Percentiles rank a stretch among this genome's conserved stretches.
These are phyloP conservation scores for Glycine latifolia DNA, from an alignment of 306 rosid genomes.

Conservation along the genomic window DNA sequence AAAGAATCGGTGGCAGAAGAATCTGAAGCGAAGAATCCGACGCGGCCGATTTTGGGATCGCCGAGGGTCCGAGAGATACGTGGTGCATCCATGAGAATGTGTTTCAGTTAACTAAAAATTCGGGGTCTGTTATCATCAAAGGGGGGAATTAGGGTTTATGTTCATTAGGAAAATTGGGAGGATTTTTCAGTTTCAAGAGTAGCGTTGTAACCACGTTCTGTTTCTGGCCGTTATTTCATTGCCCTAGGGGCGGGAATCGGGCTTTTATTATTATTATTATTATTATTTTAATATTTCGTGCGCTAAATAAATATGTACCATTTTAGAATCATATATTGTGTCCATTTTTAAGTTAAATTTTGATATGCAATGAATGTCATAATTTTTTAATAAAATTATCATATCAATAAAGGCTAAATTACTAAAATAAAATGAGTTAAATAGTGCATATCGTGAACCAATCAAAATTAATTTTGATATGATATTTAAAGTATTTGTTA, in stretches of 20 bases:
- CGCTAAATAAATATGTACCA: not conserved
- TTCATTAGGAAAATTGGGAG: constrained; percentile 4
- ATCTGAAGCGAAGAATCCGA: constrained; percentile 71
- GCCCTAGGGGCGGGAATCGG: constrained; percentile 28
- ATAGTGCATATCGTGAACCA: no score
- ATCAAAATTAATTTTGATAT: no score
- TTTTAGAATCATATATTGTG: no score
- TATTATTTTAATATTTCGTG: not conserved
- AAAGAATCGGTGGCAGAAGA: constrained; percentile 49
- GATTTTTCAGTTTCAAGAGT: not conserved
- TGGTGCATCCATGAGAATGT: constrained; percentile 69
- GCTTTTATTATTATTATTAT: not conserved
- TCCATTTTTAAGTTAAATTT: no score
- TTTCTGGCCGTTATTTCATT: constrained; percentile 26
- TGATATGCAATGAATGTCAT: not conserved
- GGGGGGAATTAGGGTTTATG: constrained; percentile 20
- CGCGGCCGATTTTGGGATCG: constrained; percentile 80
- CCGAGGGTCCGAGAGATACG: constrained; percentile 58
- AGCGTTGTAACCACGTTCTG: constrained; percentile 27
- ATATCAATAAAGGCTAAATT: not conserved
- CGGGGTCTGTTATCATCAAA: not conserved
- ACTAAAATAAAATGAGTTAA: not conserved
- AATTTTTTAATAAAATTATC: not conserved
- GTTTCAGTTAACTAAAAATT: not conserved
- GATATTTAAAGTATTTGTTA: no score